A percentile compares a stretch with the other conserved stretches of the same genome.
Evolutionary conservation across 768 basidiomycete species (phyloP).

Genomic region (Pisolithus albus): DNA sequence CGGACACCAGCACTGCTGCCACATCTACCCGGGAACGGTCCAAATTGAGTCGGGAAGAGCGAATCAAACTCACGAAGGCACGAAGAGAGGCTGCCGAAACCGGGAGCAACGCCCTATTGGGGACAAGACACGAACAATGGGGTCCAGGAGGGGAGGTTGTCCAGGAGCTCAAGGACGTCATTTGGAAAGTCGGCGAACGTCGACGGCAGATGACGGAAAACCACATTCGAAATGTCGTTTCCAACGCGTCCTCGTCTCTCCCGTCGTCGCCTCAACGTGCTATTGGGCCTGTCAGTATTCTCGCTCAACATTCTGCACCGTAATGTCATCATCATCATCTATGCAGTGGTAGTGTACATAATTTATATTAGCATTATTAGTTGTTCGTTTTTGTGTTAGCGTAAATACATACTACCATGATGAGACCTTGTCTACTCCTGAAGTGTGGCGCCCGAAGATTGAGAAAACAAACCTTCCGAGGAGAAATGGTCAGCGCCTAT

Average conservation of each 20-base stretch:
- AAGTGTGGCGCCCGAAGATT: too few species aligned
- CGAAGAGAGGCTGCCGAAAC: slow-evolving; percentile 36
- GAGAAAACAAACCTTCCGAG: too few species aligned
- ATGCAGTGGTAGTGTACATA: slow-evolving; percentile 5
- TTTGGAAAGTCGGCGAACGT: slow-evolving; percentile 77
- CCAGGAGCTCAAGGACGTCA: slow-evolving; percentile 79
- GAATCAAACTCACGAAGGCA: slow-evolving; percentile 54
- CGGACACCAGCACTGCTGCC: slow-evolving; percentile 36
- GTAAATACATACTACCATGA: not conserved
- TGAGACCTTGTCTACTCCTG: too few species aligned
- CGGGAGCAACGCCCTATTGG: slow-evolving; percentile 18
- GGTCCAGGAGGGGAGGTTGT: slow-evolving; percentile 76
- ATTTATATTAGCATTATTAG: slow-evolving; percentile 10
- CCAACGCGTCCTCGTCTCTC: slow-evolving; percentile 6
- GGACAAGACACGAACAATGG: slow-evolving; percentile 37
- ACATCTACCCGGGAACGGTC: slow-evolving; percentile 51
- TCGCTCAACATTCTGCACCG: slow-evolving; percentile 24
- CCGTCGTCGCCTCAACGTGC: slow-evolving; percentile 1
- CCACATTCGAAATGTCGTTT: slow-evolving; percentile 4
- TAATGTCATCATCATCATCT: slow-evolving; percentile 13
- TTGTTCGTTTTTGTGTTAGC: not conserved
- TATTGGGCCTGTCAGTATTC: slow-evolving; percentile 33
- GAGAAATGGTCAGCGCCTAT: too few species aligned
- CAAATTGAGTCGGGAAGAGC: slow-evolving; percentile 66
- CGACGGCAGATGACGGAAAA: slow-evolving; percentile 44